Base-by-base conservation (phyloP, 805 yeast genomes). In the Ogataea nakhonphanomensis region DNA sequence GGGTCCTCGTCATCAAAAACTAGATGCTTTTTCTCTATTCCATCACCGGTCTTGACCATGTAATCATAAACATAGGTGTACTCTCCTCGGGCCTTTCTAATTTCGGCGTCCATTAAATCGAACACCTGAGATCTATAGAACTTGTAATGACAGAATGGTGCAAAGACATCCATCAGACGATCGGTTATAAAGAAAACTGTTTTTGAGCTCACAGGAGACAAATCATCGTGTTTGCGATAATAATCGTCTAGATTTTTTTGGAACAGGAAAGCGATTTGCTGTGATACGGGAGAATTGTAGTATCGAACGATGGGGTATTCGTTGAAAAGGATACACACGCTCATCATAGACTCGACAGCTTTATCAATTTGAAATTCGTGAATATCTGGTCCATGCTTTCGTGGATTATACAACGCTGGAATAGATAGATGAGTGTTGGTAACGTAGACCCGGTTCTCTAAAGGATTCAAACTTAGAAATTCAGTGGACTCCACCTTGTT, bases 101-200 rank as follows among this genome's bases (percentile, higher is more conserved):
- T 50, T 10, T 49, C 43, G 12, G 51, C 50, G 25, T 53, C 57
- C 50, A 61, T 49, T 21, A 83, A 63, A 60, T 91, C 99, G 66
- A 83, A 82, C 13, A 90, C 84, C 85, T 90, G 81, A 4, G 97
- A 90, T 63, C 91, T 95, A 62, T 90, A 93, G 17, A 83, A 77
- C 62, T 90, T 87, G 58, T 88, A 96, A 61, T 93, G 98, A 39
- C 90, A 63, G 33, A 93, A 59, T 0, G 97, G 96, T 6, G 93
- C 84, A 53, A 77, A 76, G 35, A 84, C 67, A 59, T 95, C 99
- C 58, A 89, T 58, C 1, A 95, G 73, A 46, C 99, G 72, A 61
- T 93, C 99, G 2, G 85, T 69, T 13, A 93, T 77, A 25, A 93
- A 61, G 48, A 91, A 71, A 0, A 85, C 71, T 0, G 96, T 75